Evolutionary conservation across 768 basidiomycete species (phyloP).

Genomic region (Tricholoma matsutake): DNA sequence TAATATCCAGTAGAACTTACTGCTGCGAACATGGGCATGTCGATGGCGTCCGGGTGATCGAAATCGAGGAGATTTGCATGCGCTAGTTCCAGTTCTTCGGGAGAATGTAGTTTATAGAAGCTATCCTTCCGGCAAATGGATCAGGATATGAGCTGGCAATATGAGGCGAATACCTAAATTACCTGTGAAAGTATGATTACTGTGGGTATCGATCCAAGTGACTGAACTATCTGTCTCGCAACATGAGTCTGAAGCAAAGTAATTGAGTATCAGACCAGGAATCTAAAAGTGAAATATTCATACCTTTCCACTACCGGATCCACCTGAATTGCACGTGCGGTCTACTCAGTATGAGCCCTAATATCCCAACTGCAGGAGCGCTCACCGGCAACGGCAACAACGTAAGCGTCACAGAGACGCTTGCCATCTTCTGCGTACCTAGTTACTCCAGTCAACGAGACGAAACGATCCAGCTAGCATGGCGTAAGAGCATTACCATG

Average conservation of each 20-base stretch:
- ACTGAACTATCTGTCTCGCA: slow-evolving; percentile 74
- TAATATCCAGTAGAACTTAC: slow-evolving; percentile 38
- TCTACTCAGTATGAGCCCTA: background rate
- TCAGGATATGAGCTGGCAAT: background rate
- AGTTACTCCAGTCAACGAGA: slow-evolving; percentile 5
- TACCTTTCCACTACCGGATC: slow-evolving; percentile 87
- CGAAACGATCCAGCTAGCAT: background rate
- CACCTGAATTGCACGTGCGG: slow-evolving; percentile 42
- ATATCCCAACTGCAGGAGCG: slow-evolving; percentile 1
- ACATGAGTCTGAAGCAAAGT: slow-evolving; percentile 65
- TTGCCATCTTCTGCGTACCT: slow-evolving; percentile 82
- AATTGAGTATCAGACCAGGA: slow-evolving; percentile 1
- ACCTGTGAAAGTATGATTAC: slow-evolving; percentile 92
- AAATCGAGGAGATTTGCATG: slow-evolving; percentile 80
- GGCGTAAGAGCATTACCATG: slow-evolving; percentile 50
- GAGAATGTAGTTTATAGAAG: slow-evolving; percentile 82
- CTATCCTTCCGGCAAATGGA: slow-evolving; percentile 61
- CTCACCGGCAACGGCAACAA: slow-evolving; percentile 79
- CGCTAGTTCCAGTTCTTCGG: slow-evolving; percentile 80
- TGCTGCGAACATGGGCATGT: slow-evolving; percentile 81
- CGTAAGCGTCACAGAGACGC: slow-evolving; percentile 71
- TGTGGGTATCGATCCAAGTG: slow-evolving; percentile 80
- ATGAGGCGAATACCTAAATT: slow-evolving; percentile 6
- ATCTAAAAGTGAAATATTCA: slow-evolving; percentile 8
- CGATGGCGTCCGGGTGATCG: slow-evolving; percentile 91